These are phyloP conservation scores for Protomyces inundatus DNA, from an alignment of 1,139 yeast genomes.

Conservation along the genomic window DNA sequence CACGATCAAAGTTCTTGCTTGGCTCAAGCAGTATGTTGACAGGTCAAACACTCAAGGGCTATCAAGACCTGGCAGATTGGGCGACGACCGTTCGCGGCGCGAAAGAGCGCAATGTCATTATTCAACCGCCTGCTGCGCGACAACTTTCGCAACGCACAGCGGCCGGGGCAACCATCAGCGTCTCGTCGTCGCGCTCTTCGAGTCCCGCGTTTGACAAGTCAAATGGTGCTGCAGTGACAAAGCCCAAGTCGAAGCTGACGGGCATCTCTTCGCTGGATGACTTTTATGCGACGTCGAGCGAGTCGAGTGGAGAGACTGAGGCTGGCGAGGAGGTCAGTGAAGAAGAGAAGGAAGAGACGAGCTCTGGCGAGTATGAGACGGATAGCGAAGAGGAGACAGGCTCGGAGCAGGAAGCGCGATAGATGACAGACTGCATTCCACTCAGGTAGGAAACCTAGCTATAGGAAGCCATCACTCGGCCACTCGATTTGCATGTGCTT, in stretches of 20 bases:
- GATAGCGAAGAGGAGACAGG: constrained; percentile 36
- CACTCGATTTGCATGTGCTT: too few species aligned
- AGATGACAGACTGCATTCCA: too few species aligned
- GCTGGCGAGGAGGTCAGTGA: constrained; percentile 29
- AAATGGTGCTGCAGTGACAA: constrained; percentile 16
- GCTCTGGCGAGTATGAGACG: constrained; percentile 15
- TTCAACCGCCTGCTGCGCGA: constrained; percentile 9
- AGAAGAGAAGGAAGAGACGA: constrained; percentile 21
- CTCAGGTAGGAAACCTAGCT: too few species aligned
- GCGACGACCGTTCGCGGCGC: constrained; percentile 35
- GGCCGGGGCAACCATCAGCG: background rate
- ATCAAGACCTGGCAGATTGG: constrained; percentile 32
- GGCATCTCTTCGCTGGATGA: constrained; percentile 39
- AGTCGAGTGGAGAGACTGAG: constrained; percentile 31
- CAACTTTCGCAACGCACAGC: constrained; percentile 18
- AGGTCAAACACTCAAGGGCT: constrained; percentile 35
- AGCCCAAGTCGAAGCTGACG: constrained; percentile 28
- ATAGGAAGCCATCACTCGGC: too few species aligned
- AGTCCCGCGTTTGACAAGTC: constrained; percentile 6
- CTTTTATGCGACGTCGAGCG: constrained; percentile 53
- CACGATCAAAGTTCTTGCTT: constrained; percentile 32
- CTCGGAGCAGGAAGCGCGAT: constrained; percentile 36
- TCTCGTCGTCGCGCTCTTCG: constrained; percentile 4
- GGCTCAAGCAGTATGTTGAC: constrained; percentile 41
- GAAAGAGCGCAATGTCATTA: constrained; percentile 21